Evolutionary conservation across 805 yeast genomes (phyloP), one percentile per base, ranked within the genome.

Genomic region (Candida silvicultrix): DNA sequence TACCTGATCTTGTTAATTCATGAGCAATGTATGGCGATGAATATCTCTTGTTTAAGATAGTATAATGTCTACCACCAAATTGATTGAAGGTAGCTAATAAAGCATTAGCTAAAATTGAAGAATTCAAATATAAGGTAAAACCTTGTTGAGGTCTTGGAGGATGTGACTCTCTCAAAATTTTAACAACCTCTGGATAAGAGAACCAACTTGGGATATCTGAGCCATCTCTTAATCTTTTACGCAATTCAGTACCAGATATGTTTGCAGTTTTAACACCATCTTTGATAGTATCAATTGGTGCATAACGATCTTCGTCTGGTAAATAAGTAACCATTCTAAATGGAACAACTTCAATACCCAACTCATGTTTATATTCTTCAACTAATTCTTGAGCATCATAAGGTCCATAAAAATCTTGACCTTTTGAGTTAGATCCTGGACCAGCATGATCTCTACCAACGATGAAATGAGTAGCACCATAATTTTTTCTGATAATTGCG

Each of bases 361-460:
- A 76, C 69, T 90, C 97, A 51, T 75, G 78, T 52, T 80, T 77
- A 68, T 79, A 81, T 54, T 80, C 69, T 49, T 82, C 89, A 51
- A 90, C 95, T 46, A 92, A 73, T 32, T 80, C 89, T 71, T 92
- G 97, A 28, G 97, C 97, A 64, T 90, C 98, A 64, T 90, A 92
- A 14, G 98, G 96, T 19, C 97, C 98, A 64, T 90, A 90, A 72
- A 90, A 89, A 53, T 92, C 97, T 44, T 79, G 89, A 51, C 97
- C 97, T 62, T 83, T 74, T 48, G 96, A 88, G 78, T 80, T 80
- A 49, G 72, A 68, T 52, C 97, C 98, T 19, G 98, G 97, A 49
- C 97, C 97, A 44, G 98, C 98, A 63, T 90, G 98, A 68, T 90
- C 97, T 74, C 98, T 85, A 50, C 98, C 98, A 42, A 90, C 97